These are phyloP conservation scores for Oryza nivara DNA, from an alignment of 176 grass and related monocot genomes.

Conservation along the genomic window DNA sequence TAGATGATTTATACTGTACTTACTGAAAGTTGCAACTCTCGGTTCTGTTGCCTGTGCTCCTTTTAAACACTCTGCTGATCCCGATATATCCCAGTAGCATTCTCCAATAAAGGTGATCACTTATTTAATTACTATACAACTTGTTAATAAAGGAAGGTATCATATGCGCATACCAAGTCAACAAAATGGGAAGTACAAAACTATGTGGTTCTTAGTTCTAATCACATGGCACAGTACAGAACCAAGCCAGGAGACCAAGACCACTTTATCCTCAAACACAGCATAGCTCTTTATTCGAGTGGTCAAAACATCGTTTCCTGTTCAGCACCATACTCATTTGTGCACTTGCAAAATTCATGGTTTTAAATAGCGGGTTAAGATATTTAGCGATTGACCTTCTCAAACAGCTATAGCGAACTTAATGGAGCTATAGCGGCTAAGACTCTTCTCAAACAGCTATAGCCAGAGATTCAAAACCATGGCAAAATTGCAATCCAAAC, in stretches of 20 bases:
- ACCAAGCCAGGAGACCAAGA: neutral
- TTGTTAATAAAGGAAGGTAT: constrained; percentile 6
- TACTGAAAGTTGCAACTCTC: constrained; percentile 1
- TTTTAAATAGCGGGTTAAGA: too few species aligned
- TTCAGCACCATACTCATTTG: neutral
- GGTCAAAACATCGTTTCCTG: neutral
- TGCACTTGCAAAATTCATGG: neutral
- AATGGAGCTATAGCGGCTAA: too few species aligned
- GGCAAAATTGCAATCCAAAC: neutral
- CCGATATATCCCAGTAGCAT: constrained; percentile 34
- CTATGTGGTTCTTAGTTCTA: constrained; percentile 3
- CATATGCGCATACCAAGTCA: constrained; percentile 15
- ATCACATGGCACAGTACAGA: neutral
- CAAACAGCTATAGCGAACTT: too few species aligned
- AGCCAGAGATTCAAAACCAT: too few species aligned
- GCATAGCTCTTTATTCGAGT: neutral
- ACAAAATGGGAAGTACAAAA: neutral
- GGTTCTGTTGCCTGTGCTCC: neutral
- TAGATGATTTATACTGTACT: constrained; percentile 1
- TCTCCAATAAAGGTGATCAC: constrained; percentile 43
- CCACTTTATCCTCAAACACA: neutral
- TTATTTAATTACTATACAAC: constrained; percentile 32
- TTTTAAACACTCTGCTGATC: constrained; percentile 15
- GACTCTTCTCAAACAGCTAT: too few species aligned
- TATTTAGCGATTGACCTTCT: too few species aligned